phyloP scores from a whole-genome alignment of 2,329 filamentous ascomycete species.

The Incumbomyces delicatus region DNA sequence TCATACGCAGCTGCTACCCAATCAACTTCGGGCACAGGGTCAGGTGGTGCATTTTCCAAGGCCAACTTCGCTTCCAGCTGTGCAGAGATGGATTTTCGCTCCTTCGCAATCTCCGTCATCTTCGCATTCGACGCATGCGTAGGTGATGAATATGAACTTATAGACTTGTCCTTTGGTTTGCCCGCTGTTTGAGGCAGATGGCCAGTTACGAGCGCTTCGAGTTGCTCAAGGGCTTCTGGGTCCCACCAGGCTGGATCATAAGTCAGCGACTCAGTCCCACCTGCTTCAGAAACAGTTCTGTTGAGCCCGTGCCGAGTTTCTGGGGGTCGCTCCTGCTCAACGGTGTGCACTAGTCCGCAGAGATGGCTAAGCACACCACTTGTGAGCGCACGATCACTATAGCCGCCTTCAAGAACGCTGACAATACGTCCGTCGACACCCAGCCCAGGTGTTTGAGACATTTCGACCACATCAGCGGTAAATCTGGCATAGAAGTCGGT shows the following conservation, averaged over 20 bases:
- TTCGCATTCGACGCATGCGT: constrained; percentile 82
- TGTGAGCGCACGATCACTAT: constrained; percentile 80
- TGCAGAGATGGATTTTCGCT: constrained; percentile 16
- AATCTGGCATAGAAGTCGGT: constrained; percentile 94
- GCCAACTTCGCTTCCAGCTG: constrained; percentile 18
- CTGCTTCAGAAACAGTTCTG: neutral
- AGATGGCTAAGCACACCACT: constrained; percentile 87
- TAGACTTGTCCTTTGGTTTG: constrained; percentile 46
- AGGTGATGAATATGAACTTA: constrained; percentile 71
- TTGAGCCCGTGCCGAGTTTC: neutral
- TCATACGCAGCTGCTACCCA: constrained; percentile 81
- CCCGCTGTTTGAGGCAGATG: constrained; percentile 41
- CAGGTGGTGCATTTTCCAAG: constrained; percentile 39
- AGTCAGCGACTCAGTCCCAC: neutral
- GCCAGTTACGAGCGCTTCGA: constrained; percentile 52
- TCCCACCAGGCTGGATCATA: constrained; percentile 55
- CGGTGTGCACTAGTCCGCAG: constrained; percentile 55
- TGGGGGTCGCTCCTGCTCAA: constrained; percentile 5
- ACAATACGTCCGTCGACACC: constrained; percentile 75
- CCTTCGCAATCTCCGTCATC: constrained; percentile 56
- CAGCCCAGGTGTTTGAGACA: constrained; percentile 71
- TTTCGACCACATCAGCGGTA: constrained; percentile 69
- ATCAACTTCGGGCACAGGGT: constrained; percentile 69
- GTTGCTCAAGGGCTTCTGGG: constrained; percentile 53
- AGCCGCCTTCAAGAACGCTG: constrained; percentile 91